phyloP scores from a whole-genome alignment of 1,284 basidiomycete genomes.

The Ceratobasidium papillatum region DNA sequence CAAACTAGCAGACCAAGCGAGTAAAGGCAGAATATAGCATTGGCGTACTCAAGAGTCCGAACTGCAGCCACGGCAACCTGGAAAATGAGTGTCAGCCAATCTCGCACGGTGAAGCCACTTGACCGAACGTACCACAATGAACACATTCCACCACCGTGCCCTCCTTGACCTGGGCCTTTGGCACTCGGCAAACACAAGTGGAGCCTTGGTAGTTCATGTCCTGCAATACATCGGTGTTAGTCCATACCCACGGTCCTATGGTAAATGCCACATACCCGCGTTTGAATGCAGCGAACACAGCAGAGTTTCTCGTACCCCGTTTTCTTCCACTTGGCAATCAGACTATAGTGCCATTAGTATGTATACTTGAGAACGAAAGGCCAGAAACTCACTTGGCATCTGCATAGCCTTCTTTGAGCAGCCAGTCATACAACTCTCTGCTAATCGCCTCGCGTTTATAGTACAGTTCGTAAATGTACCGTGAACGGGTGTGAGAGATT shows the following conservation, averaged over 20 bases:
- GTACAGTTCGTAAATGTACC: slow-evolving; percentile 98
- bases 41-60: slow-evolving; percentile 72
- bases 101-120: background rate
- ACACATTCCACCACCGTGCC: slow-evolving; percentile 97
- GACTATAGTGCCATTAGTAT: slow-evolving; percentile 58
- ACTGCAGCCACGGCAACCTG: slow-evolving; percentile 83
- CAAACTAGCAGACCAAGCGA: background rate
- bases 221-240: slow-evolving; percentile 54
- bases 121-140: slow-evolving; percentile 82
- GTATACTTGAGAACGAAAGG: slow-evolving; percentile 7
- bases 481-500: slow-evolving; percentile 92
- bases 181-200: slow-evolving; percentile 98
- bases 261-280: slow-evolving; percentile 64
- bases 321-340: slow-evolving; percentile 99
- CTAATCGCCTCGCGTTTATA: slow-evolving; percentile 98
- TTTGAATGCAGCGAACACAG: slow-evolving; percentile 96
- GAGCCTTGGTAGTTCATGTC: slow-evolving; percentile 99
- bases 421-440: slow-evolving; percentile 96
- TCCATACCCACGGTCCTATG: background rate
- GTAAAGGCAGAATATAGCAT: background rate
- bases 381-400: slow-evolving; percentile 87
- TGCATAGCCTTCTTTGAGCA: slow-evolving; percentile 96
- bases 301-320: slow-evolving; percentile 98
- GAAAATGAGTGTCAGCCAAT: slow-evolving; percentile 24
- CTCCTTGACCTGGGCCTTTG: slow-evolving; percentile 89